These are phyloP conservation scores for Pouteria campechiana DNA, from an alignment of 179 eudicot species.

Conservation along the genomic window DNA sequence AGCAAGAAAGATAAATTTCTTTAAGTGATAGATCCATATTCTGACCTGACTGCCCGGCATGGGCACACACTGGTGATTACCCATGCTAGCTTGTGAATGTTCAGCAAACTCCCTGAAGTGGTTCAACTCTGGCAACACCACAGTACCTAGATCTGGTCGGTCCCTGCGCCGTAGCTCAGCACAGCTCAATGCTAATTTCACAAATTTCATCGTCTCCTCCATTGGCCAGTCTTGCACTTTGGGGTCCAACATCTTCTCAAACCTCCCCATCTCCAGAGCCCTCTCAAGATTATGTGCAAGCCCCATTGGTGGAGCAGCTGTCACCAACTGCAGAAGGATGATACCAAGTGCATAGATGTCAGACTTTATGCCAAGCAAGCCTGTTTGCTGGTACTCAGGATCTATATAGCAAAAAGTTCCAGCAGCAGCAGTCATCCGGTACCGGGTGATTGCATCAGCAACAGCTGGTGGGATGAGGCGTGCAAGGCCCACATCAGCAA, in stretches of 20 bases:
- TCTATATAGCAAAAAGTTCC: slow-evolving; percentile 43
- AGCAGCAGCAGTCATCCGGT: slow-evolving; percentile 39
- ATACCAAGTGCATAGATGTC: slow-evolving; percentile 34
- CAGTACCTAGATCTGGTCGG: slow-evolving; percentile 30
- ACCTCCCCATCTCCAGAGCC: slow-evolving; percentile 18
- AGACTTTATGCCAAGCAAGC: slow-evolving; percentile 31
- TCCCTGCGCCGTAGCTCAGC: slow-evolving; percentile 38
- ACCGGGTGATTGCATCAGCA: slow-evolving; percentile 32
- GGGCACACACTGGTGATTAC: too few species aligned
- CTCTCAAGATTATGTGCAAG: slow-evolving; percentile 26
- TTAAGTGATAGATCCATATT: too few species aligned
- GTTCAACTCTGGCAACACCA: slow-evolving; percentile 26
- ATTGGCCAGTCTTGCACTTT: slow-evolving; percentile 30
- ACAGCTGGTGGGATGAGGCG: slow-evolving; percentile 37
- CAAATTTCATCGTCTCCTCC: slow-evolving; percentile 24
- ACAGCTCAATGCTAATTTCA: slow-evolving; percentile 22
- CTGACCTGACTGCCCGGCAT: too few species aligned
- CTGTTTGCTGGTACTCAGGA: slow-evolving; percentile 41
- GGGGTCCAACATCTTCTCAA: slow-evolving; percentile 22
- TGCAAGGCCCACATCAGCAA: slow-evolving; percentile 41
- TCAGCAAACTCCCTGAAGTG: slow-evolving; percentile 19
- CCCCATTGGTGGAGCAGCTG: slow-evolving; percentile 32
- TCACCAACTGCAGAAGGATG: slow-evolving; percentile 31
- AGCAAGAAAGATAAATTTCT: too few species aligned
- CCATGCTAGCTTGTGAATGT: too few species aligned